Percentiles rank a stretch among this genome's conserved stretches.
phyloP scores from a whole-genome alignment of 306 rosid species.

The Pyrus communis region DNA sequence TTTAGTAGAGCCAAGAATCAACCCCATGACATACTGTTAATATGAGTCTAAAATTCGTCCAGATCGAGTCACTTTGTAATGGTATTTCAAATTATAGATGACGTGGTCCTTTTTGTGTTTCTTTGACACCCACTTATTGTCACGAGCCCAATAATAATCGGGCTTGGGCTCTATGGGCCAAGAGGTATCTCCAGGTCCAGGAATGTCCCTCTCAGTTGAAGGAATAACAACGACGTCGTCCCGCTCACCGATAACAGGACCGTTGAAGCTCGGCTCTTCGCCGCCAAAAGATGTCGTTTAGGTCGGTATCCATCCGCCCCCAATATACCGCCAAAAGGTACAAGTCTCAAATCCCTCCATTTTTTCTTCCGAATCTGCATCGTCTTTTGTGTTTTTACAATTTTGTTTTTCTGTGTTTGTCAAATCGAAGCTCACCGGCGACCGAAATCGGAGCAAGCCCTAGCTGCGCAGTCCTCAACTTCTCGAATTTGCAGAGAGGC shows the following conservation, averaged over 20 bases:
- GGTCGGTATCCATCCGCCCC: constrained; percentile 10
- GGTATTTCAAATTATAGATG: neutral
- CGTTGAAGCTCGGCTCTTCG: neutral
- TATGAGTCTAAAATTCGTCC: too few species aligned
- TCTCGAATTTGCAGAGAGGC: constrained; percentile 20
- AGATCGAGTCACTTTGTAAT: too few species aligned
- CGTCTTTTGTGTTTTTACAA: neutral
- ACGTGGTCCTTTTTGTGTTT: accelerated
- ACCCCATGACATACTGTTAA: accelerated
- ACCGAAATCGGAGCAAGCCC: constrained; percentile 25
- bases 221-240: neutral
- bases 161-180: neutral
- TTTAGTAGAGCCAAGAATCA: accelerated
- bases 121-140: neutral
- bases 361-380: neutral
- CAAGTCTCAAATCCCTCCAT: neutral
- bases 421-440: constrained; percentile 24
- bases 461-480: constrained; percentile 21
- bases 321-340: constrained; percentile 30
- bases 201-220: neutral
- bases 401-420: neutral
- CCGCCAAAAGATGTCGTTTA: neutral
- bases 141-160: neutral
- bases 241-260: too few species aligned
- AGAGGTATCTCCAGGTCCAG: neutral